phyloP scores from a whole-genome alignment of 2,329 filamentous ascomycete genomes.

The Arthrinium phaeospermum region DNA sequence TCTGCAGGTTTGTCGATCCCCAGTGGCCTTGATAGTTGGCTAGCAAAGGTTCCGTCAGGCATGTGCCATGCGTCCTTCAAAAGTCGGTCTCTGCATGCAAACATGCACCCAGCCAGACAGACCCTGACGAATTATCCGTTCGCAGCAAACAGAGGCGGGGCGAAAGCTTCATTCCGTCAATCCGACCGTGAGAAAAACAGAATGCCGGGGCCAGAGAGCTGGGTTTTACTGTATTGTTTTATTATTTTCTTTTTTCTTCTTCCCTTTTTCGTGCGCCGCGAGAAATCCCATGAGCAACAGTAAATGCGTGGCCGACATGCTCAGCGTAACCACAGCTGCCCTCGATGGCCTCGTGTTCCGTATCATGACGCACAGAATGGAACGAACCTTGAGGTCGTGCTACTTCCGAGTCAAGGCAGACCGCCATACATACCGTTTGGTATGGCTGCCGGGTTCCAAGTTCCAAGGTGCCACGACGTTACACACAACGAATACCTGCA shows the following conservation, averaged over 20 bases:
- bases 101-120: neutral
- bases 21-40: neutral
- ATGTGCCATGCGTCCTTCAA: neutral
- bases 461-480: neutral
- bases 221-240: neutral
- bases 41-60: neutral
- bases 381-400: neutral
- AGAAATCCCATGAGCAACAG: neutral
- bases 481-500: neutral
- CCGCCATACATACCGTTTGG: neutral
- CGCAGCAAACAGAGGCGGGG: neutral
- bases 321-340: neutral
- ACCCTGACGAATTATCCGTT: neutral
- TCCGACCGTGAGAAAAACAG: neutral
- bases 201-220: neutral
- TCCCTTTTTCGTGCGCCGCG: neutral
- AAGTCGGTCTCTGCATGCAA: neutral
- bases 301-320: neutral
- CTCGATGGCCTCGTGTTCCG: neutral
- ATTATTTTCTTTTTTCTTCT: neutral
- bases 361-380: neutral
- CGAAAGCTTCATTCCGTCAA: neutral
- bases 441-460: neutral
- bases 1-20: neutral
- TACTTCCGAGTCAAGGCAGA: slow-evolving; percentile 5